Evolutionary conservation across 2,329 filamentous ascomycete genomes (phyloP).

Genomic region (Talaromyces sp.): DNA sequence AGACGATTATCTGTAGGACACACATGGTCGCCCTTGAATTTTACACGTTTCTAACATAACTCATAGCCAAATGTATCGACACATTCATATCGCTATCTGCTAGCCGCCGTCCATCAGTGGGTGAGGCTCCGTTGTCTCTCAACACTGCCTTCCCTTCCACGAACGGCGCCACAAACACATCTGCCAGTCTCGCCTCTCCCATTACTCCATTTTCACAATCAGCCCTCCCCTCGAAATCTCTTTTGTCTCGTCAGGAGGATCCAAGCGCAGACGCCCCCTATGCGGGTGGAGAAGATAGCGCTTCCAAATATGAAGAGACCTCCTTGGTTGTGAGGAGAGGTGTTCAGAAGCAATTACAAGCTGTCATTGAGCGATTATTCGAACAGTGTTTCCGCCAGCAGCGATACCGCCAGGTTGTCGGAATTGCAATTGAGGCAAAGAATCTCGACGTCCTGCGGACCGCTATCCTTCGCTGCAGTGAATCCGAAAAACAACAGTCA

Average conservation of each 20-base stretch:
- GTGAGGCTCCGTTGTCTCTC: conserved; percentile 59
- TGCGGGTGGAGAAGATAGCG: conserved; percentile 53
- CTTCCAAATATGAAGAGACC: conserved; percentile 50
- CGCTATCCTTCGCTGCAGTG: conserved; percentile 82
- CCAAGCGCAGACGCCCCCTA: conserved; percentile 53
- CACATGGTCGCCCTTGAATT: neutral
- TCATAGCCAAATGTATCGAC: conserved; percentile 80
- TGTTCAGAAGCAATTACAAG: conserved; percentile 74
- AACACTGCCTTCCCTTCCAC: conserved; percentile 66
- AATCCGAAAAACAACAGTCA: conserved; percentile 68
- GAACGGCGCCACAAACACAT: conserved; percentile 61
- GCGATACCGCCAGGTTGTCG: conserved; percentile 91
- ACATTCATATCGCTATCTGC: conserved; percentile 85
- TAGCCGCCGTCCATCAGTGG: conserved; percentile 48
- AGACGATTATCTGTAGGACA: conserved; percentile 80
- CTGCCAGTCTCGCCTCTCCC: conserved; percentile 69
- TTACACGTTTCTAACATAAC: conserved; percentile 11
- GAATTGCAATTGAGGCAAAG: conserved; percentile 91
- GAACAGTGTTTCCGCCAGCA: conserved; percentile 81
- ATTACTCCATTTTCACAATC: conserved; percentile 95
- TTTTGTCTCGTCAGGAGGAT: conserved; percentile 76
- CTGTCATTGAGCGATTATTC: conserved; percentile 82
- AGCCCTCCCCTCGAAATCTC: conserved; percentile 84
- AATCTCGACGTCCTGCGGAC: conserved; percentile 81
- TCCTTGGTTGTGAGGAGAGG: conserved; percentile 65